Conservation (phyloP, 768 basidiomycete species). For the Hypsizygus marmoreus region DNA sequence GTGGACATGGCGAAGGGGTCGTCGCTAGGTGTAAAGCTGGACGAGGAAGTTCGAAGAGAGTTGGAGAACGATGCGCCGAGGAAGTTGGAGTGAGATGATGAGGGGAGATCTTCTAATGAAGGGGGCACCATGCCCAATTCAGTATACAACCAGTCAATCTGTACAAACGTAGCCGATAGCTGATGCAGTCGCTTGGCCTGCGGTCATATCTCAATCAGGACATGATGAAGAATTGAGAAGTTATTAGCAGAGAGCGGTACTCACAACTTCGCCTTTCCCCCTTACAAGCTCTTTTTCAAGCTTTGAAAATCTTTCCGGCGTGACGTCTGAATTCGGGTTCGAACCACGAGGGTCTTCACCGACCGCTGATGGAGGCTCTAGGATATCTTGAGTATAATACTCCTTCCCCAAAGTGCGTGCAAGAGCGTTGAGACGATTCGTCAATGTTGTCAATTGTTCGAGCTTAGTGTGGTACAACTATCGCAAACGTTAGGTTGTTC, state of each 20-base stretch:
- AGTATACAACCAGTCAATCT: constrained; percentile 80
- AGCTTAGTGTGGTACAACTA: constrained; percentile 77
- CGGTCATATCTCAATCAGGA: constrained; percentile 2
- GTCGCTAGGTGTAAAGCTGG: constrained; percentile 39
- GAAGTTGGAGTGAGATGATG: constrained; percentile 23
- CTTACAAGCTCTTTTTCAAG: constrained; percentile 84
- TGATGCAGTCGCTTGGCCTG: constrained; percentile 70
- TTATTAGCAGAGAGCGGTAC: constrained; percentile 36
- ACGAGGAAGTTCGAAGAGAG: constrained; percentile 35
- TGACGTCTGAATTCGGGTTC: constrained; percentile 65
- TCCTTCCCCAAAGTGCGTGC: constrained; percentile 60
- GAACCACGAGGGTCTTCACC: constrained; percentile 40
- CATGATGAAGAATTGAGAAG: neutral
- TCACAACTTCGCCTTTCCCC: constrained; percentile 84
- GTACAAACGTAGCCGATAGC: constrained; percentile 63
- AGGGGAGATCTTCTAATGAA: constrained; percentile 46
- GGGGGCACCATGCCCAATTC: constrained; percentile 80
- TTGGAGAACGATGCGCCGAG: constrained; percentile 27
- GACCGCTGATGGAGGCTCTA: constrained; percentile 45
- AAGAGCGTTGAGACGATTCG: constrained; percentile 61
- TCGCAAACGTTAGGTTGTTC: constrained; percentile 5
- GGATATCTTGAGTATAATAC: constrained; percentile 60
- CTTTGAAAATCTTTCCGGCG: constrained; percentile 75
- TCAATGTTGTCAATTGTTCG: constrained; percentile 72
- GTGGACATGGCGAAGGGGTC: constrained; percentile 53